These are phyloP conservation scores for Lasiosphaeria ovina DNA, from an alignment of 495 filamentous ascomycete species.

Conservation along the genomic window DNA sequence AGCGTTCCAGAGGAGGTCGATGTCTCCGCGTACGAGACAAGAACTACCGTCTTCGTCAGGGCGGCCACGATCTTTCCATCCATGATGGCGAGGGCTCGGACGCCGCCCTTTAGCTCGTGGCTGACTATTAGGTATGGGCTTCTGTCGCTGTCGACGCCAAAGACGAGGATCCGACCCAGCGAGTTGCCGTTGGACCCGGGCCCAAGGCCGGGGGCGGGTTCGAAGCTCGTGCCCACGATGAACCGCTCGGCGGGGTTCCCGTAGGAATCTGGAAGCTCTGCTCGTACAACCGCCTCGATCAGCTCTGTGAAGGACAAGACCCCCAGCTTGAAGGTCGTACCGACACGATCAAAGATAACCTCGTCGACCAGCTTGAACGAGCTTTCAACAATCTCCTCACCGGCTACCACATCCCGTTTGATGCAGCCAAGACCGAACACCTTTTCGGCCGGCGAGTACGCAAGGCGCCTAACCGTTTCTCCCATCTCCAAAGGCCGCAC, in stretches of 20 bases:
- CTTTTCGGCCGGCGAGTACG: slow-evolving; percentile 76
- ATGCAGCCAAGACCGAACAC: slow-evolving; percentile 87
- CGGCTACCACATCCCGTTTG: slow-evolving; percentile 51
- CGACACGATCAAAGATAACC: slow-evolving; percentile 45
- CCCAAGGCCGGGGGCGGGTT: slow-evolving; percentile 54
- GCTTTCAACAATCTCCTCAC: slow-evolving; percentile 48
- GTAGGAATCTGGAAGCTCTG: slow-evolving; percentile 63
- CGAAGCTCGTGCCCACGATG: slow-evolving; percentile 79
- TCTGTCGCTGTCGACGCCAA: slow-evolving; percentile 75
- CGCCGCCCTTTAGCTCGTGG: slow-evolving; percentile 67
- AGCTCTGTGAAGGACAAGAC: slow-evolving; percentile 66
- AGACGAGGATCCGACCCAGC: slow-evolving; percentile 74
- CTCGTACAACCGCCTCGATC: slow-evolving; percentile 79
- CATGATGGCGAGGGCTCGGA: slow-evolving; percentile 71
- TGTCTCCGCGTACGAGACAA: slow-evolving; percentile 55
- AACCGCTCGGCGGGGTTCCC: slow-evolving; percentile 74
- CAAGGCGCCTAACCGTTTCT: slow-evolving; percentile 82
- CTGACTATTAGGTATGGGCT: slow-evolving; percentile 66
- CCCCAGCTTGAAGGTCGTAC: slow-evolving; percentile 40
- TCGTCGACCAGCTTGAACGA: slow-evolving; percentile 55
- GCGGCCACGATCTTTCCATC: slow-evolving; percentile 76
- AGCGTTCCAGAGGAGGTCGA: slow-evolving; percentile 52
- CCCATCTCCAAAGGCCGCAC: slow-evolving; percentile 73
- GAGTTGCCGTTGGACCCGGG: slow-evolving; percentile 37
- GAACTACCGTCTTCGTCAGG: slow-evolving; percentile 78